Percentiles rank a stretch among this genome's conserved stretches.
Evolutionary conservation across 495 filamentous ascomycete genomes (phyloP).

Genomic region (Aspergillus diversus): DNA sequence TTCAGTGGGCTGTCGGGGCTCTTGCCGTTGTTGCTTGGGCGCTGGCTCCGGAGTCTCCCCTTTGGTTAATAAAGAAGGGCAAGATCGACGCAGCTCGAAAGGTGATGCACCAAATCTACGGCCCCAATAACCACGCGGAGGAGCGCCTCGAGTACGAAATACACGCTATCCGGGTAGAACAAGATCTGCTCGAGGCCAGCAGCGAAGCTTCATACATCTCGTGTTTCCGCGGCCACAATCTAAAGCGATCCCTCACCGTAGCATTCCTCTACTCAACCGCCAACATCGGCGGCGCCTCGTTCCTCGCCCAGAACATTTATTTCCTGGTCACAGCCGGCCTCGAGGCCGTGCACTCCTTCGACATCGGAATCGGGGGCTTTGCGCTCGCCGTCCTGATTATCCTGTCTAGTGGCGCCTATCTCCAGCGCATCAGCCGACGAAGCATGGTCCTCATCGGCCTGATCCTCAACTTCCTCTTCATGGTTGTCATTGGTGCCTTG

Average conservation of each 20-base stretch:
- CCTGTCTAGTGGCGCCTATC: not conserved
- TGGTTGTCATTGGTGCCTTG: slow-evolving; percentile 8
- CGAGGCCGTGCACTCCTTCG: slow-evolving; percentile 7
- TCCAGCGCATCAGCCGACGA: not conserved
- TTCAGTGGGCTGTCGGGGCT: slow-evolving; percentile 2
- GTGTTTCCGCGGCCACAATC: slow-evolving; percentile 7
- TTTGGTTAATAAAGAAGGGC: slow-evolving; percentile 5
- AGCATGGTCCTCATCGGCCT: slow-evolving; percentile 1
- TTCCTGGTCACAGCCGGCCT: slow-evolving; percentile 12
- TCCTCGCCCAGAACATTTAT: slow-evolving; percentile 15
- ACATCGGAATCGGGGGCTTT: slow-evolving; percentile 14
- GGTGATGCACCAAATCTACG: slow-evolving; percentile 9
- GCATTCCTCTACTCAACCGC: slow-evolving; percentile 6
- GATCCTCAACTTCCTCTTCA: slow-evolving; percentile 1
- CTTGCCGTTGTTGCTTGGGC: not conserved
- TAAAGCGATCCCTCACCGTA: slow-evolving; percentile 13
- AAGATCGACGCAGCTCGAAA: slow-evolving; percentile 3
- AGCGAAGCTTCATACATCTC: slow-evolving; percentile 3
- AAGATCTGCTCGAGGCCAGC: not conserved
- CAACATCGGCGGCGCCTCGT: slow-evolving; percentile 3
- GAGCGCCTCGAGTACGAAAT: slow-evolving; percentile 3
- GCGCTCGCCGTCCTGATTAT: slow-evolving; percentile 7
- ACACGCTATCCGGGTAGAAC: slow-evolving; percentile 8
- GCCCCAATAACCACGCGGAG: not conserved
- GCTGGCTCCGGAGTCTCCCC: slow-evolving; percentile 12